Conservation (phyloP, 148 eudicot genomes). For the Fagopyrum esculentum region DNA sequence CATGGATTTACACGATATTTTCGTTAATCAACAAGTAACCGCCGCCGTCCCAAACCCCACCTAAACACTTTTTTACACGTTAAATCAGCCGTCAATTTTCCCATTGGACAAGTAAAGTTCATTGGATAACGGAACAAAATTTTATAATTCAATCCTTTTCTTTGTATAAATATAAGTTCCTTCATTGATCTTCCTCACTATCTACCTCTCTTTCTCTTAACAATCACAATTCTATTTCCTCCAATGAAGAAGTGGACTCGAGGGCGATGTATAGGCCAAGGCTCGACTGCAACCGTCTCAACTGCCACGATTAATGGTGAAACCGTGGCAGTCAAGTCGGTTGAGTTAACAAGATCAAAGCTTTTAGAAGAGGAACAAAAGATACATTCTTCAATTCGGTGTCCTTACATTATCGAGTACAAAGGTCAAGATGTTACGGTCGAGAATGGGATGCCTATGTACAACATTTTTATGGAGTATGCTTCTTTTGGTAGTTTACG, state of each 20-base stretch:
- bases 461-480: conserved; percentile 29
- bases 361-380: conserved; percentile 18
- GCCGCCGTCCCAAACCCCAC: conserved; percentile 1
- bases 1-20: background rate
- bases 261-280: conserved; percentile 47
- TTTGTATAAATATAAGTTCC: background rate
- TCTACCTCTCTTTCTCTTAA: background rate
- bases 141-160: background rate
- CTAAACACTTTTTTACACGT: background rate
- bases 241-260: conserved; percentile 29
- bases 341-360: conserved; percentile 10
- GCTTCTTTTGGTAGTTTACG: conserved; percentile 21
- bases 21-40: background rate
- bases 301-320: conserved; percentile 28
- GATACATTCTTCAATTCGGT: conserved; percentile 21
- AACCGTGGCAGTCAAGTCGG: conserved; percentile 44
- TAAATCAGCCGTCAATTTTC: conserved; percentile 1
- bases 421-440: conserved; percentile 23
- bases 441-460: conserved; percentile 17
- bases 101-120: background rate
- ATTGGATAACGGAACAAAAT: background rate
- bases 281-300: conserved; percentile 49
- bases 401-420: conserved; percentile 26
- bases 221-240: background rate
- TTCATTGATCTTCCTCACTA: background rate